Percentiles rank a stretch among this genome's conserved stretches.
phyloP scores from a whole-genome alignment of 345 rosid species.

The Raphanus raphanistrum region DNA sequence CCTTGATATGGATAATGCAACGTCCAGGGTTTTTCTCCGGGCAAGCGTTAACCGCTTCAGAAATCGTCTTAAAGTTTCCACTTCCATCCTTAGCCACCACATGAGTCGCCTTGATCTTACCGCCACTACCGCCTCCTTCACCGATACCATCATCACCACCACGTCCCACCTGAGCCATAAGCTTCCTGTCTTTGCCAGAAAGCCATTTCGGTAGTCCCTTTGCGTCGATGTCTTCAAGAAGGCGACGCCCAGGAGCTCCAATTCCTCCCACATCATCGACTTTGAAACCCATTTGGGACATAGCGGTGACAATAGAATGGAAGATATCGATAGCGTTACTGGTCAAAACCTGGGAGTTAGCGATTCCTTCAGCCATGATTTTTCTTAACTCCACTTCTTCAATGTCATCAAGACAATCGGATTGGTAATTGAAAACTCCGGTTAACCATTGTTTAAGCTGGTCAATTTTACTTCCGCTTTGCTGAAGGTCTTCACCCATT shows the following conservation, averaged over 20 bases:
- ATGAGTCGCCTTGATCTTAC: conserved; percentile 46
- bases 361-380: conserved; percentile 35
- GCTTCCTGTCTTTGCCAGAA: conserved; percentile 54
- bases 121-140: conserved; percentile 30
- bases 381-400: conserved; percentile 33
- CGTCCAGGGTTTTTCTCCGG: conserved; percentile 44
- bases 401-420: conserved; percentile 41
- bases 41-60: conserved; percentile 49
- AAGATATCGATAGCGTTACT: conserved; percentile 60
- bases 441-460: conserved; percentile 44
- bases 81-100: conserved; percentile 85
- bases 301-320: conserved; percentile 31
- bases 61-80: conserved; percentile 60
- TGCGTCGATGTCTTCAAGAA: conserved; percentile 29
- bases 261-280: conserved; percentile 14
- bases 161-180: conserved; percentile 45
- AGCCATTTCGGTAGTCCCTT: conserved; percentile 61
- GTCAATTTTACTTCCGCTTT: conserved; percentile 34
- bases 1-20: conserved; percentile 62
- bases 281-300: conserved; percentile 32
- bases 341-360: conserved; percentile 42
- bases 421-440: conserved; percentile 41
- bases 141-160: conserved; percentile 28
- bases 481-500: conserved; percentile 40
- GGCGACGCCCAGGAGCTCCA: conserved; percentile 40